Evolutionary conservation across 2,329 filamentous ascomycete genomes (phyloP).

Genomic region (Aspergillus japonicus): DNA sequence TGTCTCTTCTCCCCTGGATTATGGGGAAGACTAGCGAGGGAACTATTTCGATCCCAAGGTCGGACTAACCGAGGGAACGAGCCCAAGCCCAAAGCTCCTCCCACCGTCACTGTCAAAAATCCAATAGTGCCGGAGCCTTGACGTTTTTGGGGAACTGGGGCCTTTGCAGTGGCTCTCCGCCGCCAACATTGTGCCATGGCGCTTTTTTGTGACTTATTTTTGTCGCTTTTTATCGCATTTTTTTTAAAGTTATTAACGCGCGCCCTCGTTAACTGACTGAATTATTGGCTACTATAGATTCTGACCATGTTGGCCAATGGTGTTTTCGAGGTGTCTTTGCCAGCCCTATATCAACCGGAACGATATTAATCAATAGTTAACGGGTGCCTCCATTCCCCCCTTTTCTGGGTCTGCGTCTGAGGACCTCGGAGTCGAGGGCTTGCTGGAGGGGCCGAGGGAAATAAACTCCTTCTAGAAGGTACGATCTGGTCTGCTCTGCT

Average conservation of each 20-base stretch:
- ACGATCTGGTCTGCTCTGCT: neutral
- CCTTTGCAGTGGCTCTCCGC: constrained; percentile 11
- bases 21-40: neutral
- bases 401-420: neutral
- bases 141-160: constrained; percentile 14
- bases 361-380: neutral
- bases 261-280: too few relatives aligned
- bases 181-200: constrained; percentile 11
- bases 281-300: too few relatives aligned
- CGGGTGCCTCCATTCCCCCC: neutral
- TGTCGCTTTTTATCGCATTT: too few relatives aligned
- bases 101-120: constrained; percentile 17
- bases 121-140: constrained; percentile 24
- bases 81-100: neutral
- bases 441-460: neutral
- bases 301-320: neutral
- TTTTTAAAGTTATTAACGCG: too few relatives aligned
- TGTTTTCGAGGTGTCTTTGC: neutral
- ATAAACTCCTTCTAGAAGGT: neutral
- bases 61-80: neutral
- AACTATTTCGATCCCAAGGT: neutral
- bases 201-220: neutral
- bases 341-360: neutral
- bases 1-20: neutral
- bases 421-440: neutral